Evolutionary conservation across 2,329 filamentous ascomycete species (phyloP), one percentile per base, ranked within the genome.

Genomic region (Trichocomaceae sp.): DNA sequence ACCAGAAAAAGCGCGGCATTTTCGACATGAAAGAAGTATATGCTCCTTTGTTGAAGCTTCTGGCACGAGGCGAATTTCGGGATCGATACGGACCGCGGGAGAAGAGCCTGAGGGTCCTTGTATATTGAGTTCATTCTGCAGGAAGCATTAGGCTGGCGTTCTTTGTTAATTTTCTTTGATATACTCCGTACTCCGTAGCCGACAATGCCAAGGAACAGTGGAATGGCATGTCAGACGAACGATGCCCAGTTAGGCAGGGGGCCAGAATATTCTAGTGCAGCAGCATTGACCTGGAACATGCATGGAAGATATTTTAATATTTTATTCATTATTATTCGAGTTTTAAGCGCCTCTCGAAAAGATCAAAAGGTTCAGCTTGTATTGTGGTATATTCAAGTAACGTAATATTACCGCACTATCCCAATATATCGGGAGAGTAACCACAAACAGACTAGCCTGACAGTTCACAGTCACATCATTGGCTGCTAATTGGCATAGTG

Each of bases 1-100:
- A 99, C 72, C 83, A 88, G 71, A 99, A 99, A 79, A 95, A 95
- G 77, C 81, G 91, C 47, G 90, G 90, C 0, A 83, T 99, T 60
- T 83, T 96, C 70, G 93, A 97, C 66, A 96, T 97, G 89, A 90
- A 88, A 70, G 93, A 99, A 58, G 89, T 89, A 0, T 86, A 91
- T 75, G 79, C 90, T 64, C 88, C 90, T 6, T 79, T 97, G 47
- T 81, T 89, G 46, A 81, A 83, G 58, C 83, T 95, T 67, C 75
- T 99, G 50, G 81, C 85, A 33, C 79, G 83, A 54, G 75, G 82
- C 15, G 84, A 88, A 63, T 80, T 96, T 62, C 86, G 84, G 69
- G 83, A 83, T 50, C 79, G 84, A 59, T 95, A 90, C 64, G 76
- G 72, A 31, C 67, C 66, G 22, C 79, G 79, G 52, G 75, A 79